Conservation (phyloP, 2,329 filamentous ascomycete species). For the Scedosporium apiospermum region DNA sequence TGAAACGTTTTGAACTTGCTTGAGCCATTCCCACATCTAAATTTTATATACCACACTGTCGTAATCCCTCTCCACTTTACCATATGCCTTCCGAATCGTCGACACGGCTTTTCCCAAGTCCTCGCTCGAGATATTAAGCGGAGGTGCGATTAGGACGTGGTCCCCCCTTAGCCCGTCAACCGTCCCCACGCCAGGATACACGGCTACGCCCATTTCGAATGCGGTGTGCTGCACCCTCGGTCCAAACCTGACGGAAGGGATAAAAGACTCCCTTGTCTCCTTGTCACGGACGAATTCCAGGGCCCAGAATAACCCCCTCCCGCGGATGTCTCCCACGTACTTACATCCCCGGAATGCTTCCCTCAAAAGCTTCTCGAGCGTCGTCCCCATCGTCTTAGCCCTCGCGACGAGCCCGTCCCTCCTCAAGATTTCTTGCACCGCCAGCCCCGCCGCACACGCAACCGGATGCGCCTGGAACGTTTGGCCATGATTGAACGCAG, state of each 20-base stretch:
- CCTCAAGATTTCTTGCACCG: conserved; percentile 50
- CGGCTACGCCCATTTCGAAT: conserved; percentile 16
- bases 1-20: no score
- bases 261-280: conserved; percentile 25
- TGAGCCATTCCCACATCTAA: no score
- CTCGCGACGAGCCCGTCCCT: conserved; percentile 50
- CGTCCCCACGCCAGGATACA: conserved; percentile 57
- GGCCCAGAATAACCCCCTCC: conserved; percentile 43
- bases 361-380: conserved; percentile 34
- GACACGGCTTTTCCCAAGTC: background rate
- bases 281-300: conserved; percentile 34
- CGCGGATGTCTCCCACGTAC: conserved; percentile 52
- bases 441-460: conserved; percentile 50
- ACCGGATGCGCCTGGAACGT: conserved; percentile 54
- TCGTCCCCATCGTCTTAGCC: conserved; percentile 41
- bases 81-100: background rate
- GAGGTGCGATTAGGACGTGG: conserved; percentile 59
- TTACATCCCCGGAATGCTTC: conserved; percentile 30
- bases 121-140: conserved; percentile 50
- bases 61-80: background rate
- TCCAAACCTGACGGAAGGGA: conserved; percentile 5
- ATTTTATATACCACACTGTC: no score
- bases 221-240: background rate
- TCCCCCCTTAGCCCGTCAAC: conserved; percentile 53
- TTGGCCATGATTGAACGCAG: conserved; percentile 41